phyloP scores from a whole-genome alignment of 768 basidiomycete genomes.

The Lentinus tigrinus region DNA sequence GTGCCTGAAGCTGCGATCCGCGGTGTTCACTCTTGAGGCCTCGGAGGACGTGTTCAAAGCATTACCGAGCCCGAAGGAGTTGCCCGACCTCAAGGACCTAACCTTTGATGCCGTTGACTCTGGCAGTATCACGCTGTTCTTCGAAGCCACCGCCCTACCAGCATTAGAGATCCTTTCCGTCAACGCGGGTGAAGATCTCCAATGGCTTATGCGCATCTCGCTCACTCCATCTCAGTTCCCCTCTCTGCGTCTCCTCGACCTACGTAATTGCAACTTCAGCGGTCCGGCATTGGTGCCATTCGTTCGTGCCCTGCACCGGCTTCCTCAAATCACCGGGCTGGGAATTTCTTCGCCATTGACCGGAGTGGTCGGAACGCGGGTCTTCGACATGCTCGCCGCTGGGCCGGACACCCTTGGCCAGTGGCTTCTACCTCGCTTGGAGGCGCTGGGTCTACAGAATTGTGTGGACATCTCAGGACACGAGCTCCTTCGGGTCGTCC shows the following conservation, averaged over 20 bases:
- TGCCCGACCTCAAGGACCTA: conserved; percentile 23
- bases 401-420: conserved; percentile 17
- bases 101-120: conserved; percentile 28
- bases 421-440: conserved; percentile 29
- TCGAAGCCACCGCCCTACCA: conserved; percentile 28
- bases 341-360: conserved; percentile 27
- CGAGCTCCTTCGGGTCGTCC: conserved; percentile 28
- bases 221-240: conserved; percentile 21
- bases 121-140: conserved; percentile 28
- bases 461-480: conserved; percentile 31
- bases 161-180: conserved; percentile 24
- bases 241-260: conserved; percentile 27
- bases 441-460: conserved; percentile 28
- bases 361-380: conserved; percentile 23
- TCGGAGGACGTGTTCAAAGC: conserved; percentile 26
- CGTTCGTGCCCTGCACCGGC: conserved; percentile 28
- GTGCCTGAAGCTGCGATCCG: conserved; percentile 26
- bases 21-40: conserved; percentile 25
- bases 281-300: conserved; percentile 31
- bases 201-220: conserved; percentile 29
- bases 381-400: conserved; percentile 29
- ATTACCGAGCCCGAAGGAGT: conserved; percentile 11
- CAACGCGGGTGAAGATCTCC: conserved; percentile 28
- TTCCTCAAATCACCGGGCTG: conserved; percentile 29
- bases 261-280: conserved; percentile 30